These are phyloP conservation scores for Aureobasidium vineae DNA, from an alignment of 2,329 filamentous ascomycete species.

Conservation along the genomic window DNA sequence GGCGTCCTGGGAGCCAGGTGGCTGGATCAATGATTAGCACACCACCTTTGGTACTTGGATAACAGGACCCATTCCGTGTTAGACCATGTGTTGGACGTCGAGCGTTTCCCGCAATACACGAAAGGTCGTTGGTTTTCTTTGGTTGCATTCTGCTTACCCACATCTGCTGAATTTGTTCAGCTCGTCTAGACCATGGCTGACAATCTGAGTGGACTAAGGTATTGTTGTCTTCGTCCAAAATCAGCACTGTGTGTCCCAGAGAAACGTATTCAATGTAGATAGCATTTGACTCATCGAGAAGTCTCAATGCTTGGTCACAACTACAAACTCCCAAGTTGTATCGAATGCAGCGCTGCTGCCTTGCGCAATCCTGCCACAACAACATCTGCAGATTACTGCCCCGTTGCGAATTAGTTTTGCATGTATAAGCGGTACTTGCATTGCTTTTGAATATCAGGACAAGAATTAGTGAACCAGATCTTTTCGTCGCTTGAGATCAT, in stretches of 20 bases:
- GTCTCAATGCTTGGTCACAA: no score
- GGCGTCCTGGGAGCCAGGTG: neutral
- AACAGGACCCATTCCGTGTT: neutral
- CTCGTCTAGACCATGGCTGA: neutral
- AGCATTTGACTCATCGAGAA: no score
- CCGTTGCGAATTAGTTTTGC: no score
- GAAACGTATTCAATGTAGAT: no score
- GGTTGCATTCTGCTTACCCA: neutral
- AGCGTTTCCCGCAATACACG: neutral
- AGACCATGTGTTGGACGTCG: neutral
- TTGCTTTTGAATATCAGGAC: no score
- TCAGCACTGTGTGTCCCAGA: neutral
- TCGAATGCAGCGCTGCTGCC: neutral
- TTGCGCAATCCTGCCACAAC: neutral
- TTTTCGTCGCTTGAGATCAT: no score
- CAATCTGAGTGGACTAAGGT: neutral
- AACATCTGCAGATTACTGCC: no score
- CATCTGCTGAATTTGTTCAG: neutral
- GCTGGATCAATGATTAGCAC: neutral
- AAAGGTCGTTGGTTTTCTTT: neutral
- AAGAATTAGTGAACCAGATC: no score
- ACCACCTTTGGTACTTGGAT: neutral
- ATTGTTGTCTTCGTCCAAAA: neutral
- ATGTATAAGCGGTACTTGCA: no score
- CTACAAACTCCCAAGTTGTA: no score